Percentiles rank a stretch among this genome's conserved stretches.
phyloP scores from a whole-genome alignment of 2,329 filamentous ascomycete species.

The Stagonosporopsis rhizophila region DNA sequence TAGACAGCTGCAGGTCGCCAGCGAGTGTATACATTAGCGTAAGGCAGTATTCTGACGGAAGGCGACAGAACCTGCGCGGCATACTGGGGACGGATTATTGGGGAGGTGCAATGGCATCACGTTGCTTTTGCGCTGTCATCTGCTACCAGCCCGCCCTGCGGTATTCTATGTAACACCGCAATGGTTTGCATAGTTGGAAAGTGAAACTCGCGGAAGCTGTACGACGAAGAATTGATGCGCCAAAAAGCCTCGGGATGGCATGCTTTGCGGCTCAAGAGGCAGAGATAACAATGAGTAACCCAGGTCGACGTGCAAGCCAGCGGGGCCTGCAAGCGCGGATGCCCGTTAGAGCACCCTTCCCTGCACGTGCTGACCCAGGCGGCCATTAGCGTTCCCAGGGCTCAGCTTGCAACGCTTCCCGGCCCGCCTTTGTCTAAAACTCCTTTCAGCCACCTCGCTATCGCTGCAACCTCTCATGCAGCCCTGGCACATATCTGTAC shows the following conservation, averaged over 20 bases:
- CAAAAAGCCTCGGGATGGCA: background rate
- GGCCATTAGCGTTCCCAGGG: background rate
- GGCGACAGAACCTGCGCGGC: constrained; percentile 23
- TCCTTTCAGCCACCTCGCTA: constrained; percentile 18
- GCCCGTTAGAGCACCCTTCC: background rate
- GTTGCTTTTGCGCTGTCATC: background rate
- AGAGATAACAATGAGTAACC: constrained; percentile 2
- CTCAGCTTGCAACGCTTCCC: constrained; percentile 2
- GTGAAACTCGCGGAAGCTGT: background rate
- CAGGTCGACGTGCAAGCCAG: constrained; percentile 3
- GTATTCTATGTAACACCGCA: background rate
- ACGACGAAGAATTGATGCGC: background rate
- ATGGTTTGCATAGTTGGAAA: background rate
- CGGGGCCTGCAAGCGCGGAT: background rate
- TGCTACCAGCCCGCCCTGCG: constrained; percentile 1
- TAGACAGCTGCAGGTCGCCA: constrained; percentile 30
- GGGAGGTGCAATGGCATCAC: background rate
- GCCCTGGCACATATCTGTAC: constrained; percentile 10
- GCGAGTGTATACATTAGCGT: constrained; percentile 14
- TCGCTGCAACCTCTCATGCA: constrained; percentile 18
- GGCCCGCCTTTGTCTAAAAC: constrained; percentile 18
- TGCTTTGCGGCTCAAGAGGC: constrained; percentile 5
- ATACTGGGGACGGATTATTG: constrained; percentile 28
- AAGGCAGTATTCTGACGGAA: constrained; percentile 22
- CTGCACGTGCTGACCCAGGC: constrained; percentile 12